Evolutionary conservation across 2,329 filamentous ascomycete species (phyloP).

Genomic region (Neofusicoccum sp.): DNA sequence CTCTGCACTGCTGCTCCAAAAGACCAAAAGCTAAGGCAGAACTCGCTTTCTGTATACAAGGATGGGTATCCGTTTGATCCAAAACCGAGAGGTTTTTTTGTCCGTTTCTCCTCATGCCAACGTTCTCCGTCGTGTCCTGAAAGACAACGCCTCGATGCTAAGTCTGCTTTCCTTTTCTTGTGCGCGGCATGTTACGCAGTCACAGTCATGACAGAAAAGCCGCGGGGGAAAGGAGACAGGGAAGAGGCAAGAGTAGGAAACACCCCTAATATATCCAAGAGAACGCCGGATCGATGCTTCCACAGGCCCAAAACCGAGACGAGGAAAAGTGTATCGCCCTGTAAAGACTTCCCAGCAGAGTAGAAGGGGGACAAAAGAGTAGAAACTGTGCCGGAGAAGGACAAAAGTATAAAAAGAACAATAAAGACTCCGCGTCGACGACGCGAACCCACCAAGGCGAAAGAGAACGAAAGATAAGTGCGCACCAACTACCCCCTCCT

Average conservation of each 20-base stretch:
- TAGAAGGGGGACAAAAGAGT: background rate
- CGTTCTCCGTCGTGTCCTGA: background rate
- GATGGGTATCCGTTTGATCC: conserved; percentile 14
- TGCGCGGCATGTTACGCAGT: no score
- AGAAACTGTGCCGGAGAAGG: background rate
- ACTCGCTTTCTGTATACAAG: background rate
- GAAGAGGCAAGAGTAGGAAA: no score
- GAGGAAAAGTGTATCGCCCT: no score
- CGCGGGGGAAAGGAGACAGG: no score
- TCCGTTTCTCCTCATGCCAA: background rate
- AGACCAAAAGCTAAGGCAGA: background rate
- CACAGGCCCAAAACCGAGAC: no score
- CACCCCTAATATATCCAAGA: no score
- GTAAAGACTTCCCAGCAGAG: no score
- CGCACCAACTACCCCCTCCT: background rate
- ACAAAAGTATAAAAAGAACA: background rate
- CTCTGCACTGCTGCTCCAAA: no score
- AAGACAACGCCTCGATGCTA: background rate
- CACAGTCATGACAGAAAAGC: no score
- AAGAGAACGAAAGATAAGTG: background rate
- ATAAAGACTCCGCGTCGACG: no score
- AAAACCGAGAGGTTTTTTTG: background rate
- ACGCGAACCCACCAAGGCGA: background rate
- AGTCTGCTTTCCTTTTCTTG: no score
- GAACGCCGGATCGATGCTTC: no score